Base-by-base conservation (phyloP, 2,329 filamentous ascomycete genomes). In the Apiospora marii region DNA sequence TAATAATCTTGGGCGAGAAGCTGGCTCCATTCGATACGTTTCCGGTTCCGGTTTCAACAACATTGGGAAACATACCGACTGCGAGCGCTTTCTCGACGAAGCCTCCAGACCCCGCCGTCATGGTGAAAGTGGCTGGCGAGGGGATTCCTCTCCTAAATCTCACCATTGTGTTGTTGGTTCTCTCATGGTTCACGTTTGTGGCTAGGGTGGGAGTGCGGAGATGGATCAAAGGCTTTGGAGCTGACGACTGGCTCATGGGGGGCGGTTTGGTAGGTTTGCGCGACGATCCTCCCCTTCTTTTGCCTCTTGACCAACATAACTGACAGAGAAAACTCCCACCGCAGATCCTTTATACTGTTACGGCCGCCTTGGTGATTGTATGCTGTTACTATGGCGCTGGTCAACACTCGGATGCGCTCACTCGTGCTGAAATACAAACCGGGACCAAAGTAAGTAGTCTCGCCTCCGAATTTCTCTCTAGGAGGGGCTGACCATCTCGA, bases 381-480 rank as follows among this genome's bases (percentile, higher is more conserved):
- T 79, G 77, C 37, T 74, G 74, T n/a, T 80, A 73, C 30, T 75
- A 77, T 24, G 79, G 79, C 67, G 75, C 78, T 27, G 79, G 79
- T 1, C 79, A 80, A 68, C 49, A 73, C 30, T 67, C 77, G 14
- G 71, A 73, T 2, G 41, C 70, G 30, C 71, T 80, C 24, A 43
- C 48, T 4, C 30, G 70, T 1, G 27, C 53, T 37, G 72, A 72
- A 44, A 77, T 74, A 1, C 78, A 77, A 58, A 72, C 69, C 67
- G 75, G 76, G 27, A 74, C 74, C n/a, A 75, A 79, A 74, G 74
- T 76, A 67, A 34, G 37, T 76, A 64, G 68, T 74, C 24, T 22
- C 7, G 7, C 53, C 19, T 22, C 37, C 7, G 1, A 41, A 1
- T 41, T 41, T 41, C 37, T 41, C 10, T 41, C 37, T 41, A 10